Conservation (phyloP, 225 moss, liverwort and hornwort genomes). For the Bryoerythrophyllum caledonicum region DNA sequence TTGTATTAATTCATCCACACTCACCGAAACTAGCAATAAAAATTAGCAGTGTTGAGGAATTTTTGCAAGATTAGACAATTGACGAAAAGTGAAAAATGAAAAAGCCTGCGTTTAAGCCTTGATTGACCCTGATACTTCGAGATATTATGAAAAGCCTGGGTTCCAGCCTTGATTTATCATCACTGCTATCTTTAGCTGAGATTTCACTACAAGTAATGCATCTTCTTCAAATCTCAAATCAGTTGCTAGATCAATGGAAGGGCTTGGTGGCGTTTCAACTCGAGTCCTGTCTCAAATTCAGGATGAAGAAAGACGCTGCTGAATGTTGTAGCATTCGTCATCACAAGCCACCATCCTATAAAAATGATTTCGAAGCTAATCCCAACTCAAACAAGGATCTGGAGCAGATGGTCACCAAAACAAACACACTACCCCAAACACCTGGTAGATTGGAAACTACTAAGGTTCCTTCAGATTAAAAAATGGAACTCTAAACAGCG, state of each 20-base stretch:
- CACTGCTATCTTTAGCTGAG: neutral
- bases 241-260: no score
- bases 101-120: neutral
- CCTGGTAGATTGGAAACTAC: neutral
- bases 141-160: neutral
- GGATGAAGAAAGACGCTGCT: no score
- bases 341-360: neutral
- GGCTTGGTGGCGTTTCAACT: no score
- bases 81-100: neutral
- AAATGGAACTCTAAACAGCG: constrained; percentile 1
- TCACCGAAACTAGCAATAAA: no score
- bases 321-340: no score
- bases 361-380: neutral
- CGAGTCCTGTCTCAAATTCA: no score
- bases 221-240: no score
- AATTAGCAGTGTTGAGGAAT: no score
- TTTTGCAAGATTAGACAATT: no score
- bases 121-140: neutral
- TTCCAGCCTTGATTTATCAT: neutral
- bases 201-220: neutral
- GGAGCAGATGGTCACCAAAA: neutral
- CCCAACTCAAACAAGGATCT: neutral
- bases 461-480: neutral
- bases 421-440: neutral
- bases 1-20: no score